Evolutionary conservation across 768 basidiomycete genomes (phyloP).

Genomic region (Trametes elegans): DNA sequence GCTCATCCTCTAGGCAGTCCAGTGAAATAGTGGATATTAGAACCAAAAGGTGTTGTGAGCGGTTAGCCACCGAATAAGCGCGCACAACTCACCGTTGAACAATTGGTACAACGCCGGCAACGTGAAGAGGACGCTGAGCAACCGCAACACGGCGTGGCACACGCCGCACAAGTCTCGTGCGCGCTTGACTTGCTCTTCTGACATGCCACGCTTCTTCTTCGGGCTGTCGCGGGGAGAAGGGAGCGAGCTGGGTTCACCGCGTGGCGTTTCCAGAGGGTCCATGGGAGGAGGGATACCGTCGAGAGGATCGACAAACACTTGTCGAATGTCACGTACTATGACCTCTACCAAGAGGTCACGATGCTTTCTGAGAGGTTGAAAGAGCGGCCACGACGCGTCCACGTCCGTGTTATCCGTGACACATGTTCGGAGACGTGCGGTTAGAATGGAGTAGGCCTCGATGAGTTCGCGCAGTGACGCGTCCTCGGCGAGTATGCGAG

Average conservation of each 20-base stretch:
- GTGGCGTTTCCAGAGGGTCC: slow-evolving; percentile 3
- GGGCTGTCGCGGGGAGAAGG: slow-evolving; percentile 75
- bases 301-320: slow-evolving; percentile 60
- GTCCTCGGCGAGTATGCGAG: slow-evolving; percentile 50
- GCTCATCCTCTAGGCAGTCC: slow-evolving; percentile 48
- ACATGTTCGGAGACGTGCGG: slow-evolving; percentile 56
- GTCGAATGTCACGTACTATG: slow-evolving; percentile 65
- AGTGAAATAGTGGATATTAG: slow-evolving; percentile 1
- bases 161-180: slow-evolving; percentile 78
- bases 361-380: slow-evolving; percentile 65
- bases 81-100: slow-evolving; percentile 52
- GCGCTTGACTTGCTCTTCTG: slow-evolving; percentile 73
- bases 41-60: too few species aligned
- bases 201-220: slow-evolving; percentile 66
- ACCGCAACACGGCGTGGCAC: slow-evolving; percentile 65
- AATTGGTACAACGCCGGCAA: slow-evolving; percentile 55
- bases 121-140: slow-evolving; percentile 60
- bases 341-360: slow-evolving; percentile 50
- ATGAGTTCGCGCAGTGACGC: slow-evolving; percentile 57
- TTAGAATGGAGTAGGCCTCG: slow-evolving; percentile 71
- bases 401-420: slow-evolving; percentile 45
- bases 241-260: slow-evolving; percentile 29
- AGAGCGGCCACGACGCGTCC: slow-evolving; percentile 67
- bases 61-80: too few species aligned
- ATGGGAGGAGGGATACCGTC: background rate